Conservation (phyloP, 306 rosid genomes). For the Chamaecrista fasciculata region DNA sequence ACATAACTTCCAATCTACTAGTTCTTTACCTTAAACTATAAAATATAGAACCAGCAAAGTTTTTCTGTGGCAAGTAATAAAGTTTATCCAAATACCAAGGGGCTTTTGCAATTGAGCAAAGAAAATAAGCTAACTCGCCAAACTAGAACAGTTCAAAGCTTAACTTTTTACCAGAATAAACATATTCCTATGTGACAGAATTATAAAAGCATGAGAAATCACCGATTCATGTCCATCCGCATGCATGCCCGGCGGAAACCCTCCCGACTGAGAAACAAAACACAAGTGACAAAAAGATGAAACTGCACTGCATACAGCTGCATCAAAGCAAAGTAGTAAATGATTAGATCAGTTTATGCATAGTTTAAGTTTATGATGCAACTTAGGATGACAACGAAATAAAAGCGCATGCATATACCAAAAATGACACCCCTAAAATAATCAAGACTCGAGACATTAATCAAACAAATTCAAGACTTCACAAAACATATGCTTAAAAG, state of each 20-base stretch:
- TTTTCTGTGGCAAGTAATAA: too few relatives aligned
- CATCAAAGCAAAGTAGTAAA: not conserved
- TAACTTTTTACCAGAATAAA: not conserved
- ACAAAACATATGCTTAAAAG: not conserved
- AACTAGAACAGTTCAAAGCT: not conserved
- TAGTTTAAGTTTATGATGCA: not conserved
- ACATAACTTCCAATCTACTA: not conserved
- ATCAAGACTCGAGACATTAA: not conserved
- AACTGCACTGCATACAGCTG: slow-evolving; percentile 86
- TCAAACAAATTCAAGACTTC: not conserved
- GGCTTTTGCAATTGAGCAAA: not conserved
- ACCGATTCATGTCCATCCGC: slow-evolving; percentile 77
- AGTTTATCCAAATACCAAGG: too few relatives aligned
- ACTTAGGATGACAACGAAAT: not conserved
- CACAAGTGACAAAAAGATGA: slow-evolving; percentile 80
- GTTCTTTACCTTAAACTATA: too few relatives aligned
- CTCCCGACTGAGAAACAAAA: slow-evolving; percentile 92
- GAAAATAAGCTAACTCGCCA: slow-evolving; percentile 4
- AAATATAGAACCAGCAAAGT: too few relatives aligned
- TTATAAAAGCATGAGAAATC: slow-evolving; percentile 18
- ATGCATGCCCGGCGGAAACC: slow-evolving; percentile 94
- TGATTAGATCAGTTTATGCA: not conserved
- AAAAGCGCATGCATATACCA: not conserved
- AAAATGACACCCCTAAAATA: not conserved
- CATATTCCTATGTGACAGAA: slow-evolving; percentile 10